A percentile compares a stretch with the other conserved stretches of the same genome.
These are phyloP conservation scores for Claviceps sp. DNA, from an alignment of 2,329 filamentous ascomycete genomes.

Conservation along the genomic window DNA sequence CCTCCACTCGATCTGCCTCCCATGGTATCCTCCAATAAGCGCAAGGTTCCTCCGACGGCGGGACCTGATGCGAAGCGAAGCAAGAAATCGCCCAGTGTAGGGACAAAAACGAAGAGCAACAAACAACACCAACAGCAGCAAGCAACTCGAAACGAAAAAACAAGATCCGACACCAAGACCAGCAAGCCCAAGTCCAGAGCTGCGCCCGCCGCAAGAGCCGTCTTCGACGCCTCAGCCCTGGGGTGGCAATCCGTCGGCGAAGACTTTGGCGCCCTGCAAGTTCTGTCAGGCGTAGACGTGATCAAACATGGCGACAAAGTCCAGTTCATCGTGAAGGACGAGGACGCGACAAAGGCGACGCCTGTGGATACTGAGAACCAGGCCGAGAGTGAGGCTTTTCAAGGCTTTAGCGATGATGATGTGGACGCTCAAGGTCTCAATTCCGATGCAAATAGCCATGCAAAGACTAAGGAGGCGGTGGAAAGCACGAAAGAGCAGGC, in stretches of 20 bases:
- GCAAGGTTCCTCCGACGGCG: conserved; percentile 22
- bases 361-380: conserved; percentile 8
- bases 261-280: conserved; percentile 83
- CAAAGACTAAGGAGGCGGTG: conserved; percentile 18
- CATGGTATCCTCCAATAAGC: conserved; percentile 25
- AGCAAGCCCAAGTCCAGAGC: conserved; percentile 5
- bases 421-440: conserved; percentile 19
- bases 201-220: conserved; percentile 10
- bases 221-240: conserved; percentile 34
- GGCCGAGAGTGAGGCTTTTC: conserved; percentile 43
- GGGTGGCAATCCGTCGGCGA: conserved; percentile 70
- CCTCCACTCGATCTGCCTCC: background rate
- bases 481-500: conserved; percentile 7
- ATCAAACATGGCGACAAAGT: conserved; percentile 48
- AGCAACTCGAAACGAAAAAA: background rate
- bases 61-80: conserved; percentile 23
- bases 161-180: background rate
- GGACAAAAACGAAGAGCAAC: background rate
- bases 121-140: background rate
- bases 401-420: conserved; percentile 46
- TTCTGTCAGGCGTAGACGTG: conserved; percentile 85
- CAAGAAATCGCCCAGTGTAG: conserved; percentile 14
- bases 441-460: conserved; percentile 19
- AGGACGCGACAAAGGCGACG: conserved; percentile 9
- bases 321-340: conserved; percentile 35